These are phyloP conservation scores for Solanum bukasovii DNA, from an alignment of 257 asterid species.

Conservation along the genomic window DNA sequence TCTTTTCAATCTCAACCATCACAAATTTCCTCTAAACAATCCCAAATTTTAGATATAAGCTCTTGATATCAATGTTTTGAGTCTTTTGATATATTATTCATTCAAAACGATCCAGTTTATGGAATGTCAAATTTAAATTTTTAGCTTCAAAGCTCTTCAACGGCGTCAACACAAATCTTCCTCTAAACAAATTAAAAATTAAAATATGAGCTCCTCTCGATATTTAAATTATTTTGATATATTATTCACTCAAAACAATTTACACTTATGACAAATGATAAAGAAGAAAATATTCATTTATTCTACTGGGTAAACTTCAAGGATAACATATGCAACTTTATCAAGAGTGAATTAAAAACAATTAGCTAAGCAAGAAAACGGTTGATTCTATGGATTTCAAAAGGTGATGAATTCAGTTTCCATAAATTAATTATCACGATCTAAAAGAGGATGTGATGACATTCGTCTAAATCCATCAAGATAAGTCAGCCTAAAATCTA, in stretches of 20 bases:
- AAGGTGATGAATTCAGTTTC: background rate
- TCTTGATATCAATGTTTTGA: background rate
- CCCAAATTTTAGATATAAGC: background rate
- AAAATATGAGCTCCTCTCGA: background rate
- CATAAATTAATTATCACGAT: background rate
- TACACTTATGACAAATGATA: background rate
- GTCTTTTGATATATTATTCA: no score
- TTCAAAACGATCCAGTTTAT: no score
- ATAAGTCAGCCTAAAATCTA: no score
- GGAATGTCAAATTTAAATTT: background rate
- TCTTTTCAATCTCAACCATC: background rate
- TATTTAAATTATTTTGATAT: no score
- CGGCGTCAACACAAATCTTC: background rate
- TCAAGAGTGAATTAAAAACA: no score
- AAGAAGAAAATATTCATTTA: background rate
- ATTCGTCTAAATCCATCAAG: no score
- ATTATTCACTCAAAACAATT: no score
- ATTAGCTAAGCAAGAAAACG: background rate
- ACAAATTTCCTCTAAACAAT: no score
- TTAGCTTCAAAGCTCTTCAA: no score
- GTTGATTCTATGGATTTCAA: background rate
- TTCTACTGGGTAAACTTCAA: background rate
- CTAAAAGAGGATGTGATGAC: no score
- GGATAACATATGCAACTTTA: background rate
- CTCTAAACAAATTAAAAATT: background rate